phyloP scores from a whole-genome alignment of 352 stramenopile genomes.

The Thalassiosira pacifica region DNA sequence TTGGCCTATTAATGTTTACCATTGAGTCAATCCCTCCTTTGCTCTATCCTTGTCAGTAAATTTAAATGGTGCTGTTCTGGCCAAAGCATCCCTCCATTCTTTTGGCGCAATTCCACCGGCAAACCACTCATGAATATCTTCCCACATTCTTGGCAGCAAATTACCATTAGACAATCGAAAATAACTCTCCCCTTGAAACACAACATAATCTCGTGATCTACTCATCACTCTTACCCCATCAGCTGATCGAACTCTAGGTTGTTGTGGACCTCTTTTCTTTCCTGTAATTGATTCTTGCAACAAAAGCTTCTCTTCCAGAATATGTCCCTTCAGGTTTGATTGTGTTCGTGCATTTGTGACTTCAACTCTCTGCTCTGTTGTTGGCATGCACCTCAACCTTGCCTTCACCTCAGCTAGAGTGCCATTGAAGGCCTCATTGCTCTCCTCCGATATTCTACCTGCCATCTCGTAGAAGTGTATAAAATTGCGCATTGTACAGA shows the following conservation, averaged over 20 bases:
- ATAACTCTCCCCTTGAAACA: neutral
- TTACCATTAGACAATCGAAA: neutral
- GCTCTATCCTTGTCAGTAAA: no score
- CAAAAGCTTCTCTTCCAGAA: neutral
- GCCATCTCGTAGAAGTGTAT: neutral
- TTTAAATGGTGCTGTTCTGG: no score
- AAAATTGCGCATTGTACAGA: neutral
- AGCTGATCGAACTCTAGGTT: neutral
- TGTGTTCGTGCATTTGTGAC: neutral
- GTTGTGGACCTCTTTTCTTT: neutral
- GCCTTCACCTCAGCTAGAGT: neutral
- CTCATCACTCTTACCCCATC: neutral
- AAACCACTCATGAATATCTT: slow-evolving; percentile 1
- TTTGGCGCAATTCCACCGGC: neutral
- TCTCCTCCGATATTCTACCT: neutral
- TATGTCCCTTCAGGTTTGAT: neutral
- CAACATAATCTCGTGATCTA: neutral
- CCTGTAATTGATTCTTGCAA: neutral
- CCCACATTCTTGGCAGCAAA: neutral
- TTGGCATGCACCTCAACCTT: neutral
- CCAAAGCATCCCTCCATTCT: neutral
- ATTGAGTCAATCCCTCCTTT: no score
- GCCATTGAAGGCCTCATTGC: slow-evolving; percentile 1
- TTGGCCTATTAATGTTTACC: no score
- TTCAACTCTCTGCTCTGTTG: neutral